These are phyloP conservation scores for Mortierella sp. DNA, from an alignment of 371 early-diverging fungal species.

Conservation along the genomic window DNA sequence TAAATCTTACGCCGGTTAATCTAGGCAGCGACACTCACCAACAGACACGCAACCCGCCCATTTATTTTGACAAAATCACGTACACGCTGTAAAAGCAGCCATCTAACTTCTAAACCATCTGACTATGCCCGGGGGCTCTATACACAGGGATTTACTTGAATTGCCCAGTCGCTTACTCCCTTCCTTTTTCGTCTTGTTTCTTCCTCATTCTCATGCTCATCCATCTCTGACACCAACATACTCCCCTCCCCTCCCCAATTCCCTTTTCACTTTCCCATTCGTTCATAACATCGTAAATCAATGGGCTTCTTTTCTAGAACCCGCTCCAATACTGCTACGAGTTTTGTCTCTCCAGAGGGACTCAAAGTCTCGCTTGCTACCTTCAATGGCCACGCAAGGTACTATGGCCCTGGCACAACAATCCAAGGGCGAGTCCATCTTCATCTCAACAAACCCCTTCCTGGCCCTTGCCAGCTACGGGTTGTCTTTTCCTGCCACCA, in stretches of 20 bases:
- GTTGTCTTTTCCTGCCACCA: conserved; percentile 40
- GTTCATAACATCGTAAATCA: not conserved
- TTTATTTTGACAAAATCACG: too few relatives aligned
- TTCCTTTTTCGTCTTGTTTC: not conserved
- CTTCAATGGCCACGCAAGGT: conserved; percentile 12
- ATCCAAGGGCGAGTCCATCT: conserved; percentile 38
- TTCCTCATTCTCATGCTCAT: not conserved
- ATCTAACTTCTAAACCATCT: too few relatives aligned
- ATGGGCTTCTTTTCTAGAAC: conserved; percentile 29
- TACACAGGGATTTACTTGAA: too few relatives aligned
- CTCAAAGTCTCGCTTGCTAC: conserved; percentile 15
- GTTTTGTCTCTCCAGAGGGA: conserved; percentile 21
- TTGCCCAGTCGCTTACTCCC: too few relatives aligned
- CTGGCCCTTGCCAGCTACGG: conserved; percentile 25
- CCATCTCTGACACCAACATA: not conserved
- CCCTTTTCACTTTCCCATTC: not conserved
- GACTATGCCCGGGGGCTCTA: too few relatives aligned
- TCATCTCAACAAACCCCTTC: conserved; percentile 18
- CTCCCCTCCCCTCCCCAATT: not conserved
- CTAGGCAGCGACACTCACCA: too few relatives aligned
- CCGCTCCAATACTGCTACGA: conserved; percentile 1
- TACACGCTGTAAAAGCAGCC: too few relatives aligned
- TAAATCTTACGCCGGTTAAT: too few relatives aligned
- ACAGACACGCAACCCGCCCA: too few relatives aligned
- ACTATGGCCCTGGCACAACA: conserved; percentile 33